Conservation (phyloP, 2,329 filamentous ascomycete genomes). For the Cladosporium austrohemisphaericum region DNA sequence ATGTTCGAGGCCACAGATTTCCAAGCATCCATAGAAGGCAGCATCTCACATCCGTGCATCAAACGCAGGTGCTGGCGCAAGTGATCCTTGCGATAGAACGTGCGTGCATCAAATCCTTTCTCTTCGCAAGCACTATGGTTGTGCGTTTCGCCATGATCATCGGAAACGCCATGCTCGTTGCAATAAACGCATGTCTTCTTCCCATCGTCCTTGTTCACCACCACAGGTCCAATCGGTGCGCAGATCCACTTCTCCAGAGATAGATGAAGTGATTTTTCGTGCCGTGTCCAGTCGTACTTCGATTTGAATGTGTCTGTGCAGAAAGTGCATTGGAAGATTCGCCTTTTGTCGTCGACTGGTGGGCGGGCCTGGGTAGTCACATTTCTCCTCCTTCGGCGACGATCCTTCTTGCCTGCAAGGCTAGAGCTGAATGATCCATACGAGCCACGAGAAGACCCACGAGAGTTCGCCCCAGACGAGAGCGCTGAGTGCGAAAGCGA, state of each 20-base stretch:
- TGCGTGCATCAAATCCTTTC: constrained; percentile 59
- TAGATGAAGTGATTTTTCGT: constrained; percentile 63
- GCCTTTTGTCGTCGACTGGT: constrained; percentile 38
- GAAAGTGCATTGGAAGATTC: constrained; percentile 57
- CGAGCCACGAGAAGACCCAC: constrained; percentile 55
- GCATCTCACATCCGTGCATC: constrained; percentile 59
- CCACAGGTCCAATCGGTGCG: constrained; percentile 55
- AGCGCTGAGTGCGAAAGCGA: constrained; percentile 35
- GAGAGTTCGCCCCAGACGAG: constrained; percentile 50
- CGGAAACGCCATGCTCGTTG: constrained; percentile 49
- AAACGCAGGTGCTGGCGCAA: constrained; percentile 58
- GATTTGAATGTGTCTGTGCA: constrained; percentile 55
- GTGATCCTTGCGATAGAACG: constrained; percentile 62
- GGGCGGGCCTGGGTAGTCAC: constrained; percentile 24
- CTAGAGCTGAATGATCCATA: constrained; percentile 48
- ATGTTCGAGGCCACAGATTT: constrained; percentile 54
- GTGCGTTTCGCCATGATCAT: constrained; percentile 57
- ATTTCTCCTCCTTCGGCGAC: constrained; percentile 47
- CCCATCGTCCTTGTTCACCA: constrained; percentile 55
- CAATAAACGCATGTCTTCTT: constrained; percentile 58
- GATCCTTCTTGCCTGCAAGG: constrained; percentile 54
- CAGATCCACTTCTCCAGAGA: constrained; percentile 64
- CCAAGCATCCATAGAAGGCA: constrained; percentile 63
- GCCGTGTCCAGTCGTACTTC: constrained; percentile 60
- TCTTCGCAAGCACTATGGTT: constrained; percentile 64